Base-by-base conservation (phyloP, 306 rosid genomes). In the Begonia masoniana region DNA sequence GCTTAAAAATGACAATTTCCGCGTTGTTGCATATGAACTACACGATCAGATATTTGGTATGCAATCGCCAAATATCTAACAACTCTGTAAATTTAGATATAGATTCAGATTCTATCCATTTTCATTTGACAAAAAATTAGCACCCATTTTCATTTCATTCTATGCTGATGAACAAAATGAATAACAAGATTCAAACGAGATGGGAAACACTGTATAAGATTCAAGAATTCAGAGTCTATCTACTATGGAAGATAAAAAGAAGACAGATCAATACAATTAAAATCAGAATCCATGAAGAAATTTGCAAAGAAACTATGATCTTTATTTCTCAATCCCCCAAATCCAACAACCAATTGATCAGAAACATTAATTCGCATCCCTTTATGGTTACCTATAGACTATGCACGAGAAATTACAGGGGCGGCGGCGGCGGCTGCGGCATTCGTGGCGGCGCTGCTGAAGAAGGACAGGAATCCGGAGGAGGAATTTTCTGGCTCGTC, bases 401-500 rank as follows among this genome's bases (percentile, higher is more conserved):
- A 84, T 52, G 47, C 76, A 57, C 94, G 84, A 5, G 92, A 31
- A n/a, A 81, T 59, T 43, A 60, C 62, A 0, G 82, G 69, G 4
- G 68, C 67, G 0, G 84, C 48, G 50, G 84, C 62, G 0, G 6
- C 6, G 1, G 67, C 74, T 9, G 76, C 71, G 7, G 76, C 79
- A 19, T 57, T 68, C 14, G 76, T 26, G 0, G 92, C 85, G 7
- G 84, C 82, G 16, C 71, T 65, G 17, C 83, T 71, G 53, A 83
- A 68, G 76, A 86, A 63, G 2, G 94, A 71, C 7, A 83, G 71
- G 68, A 86, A 86, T 0, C 88, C 84, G 2, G 81, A 72, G 31
- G 83, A 10, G 45, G 78, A 74, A 7, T 7, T 16, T 0, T 81
- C 96, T 57, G 75, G 92, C 12, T 81, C 84, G 11, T 91, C 99